Percentiles rank a stretch among this genome's conserved stretches.
phyloP scores from a whole-genome alignment of 2,329 filamentous ascomycete genomes.

The Epicoccum sorghinum region DNA sequence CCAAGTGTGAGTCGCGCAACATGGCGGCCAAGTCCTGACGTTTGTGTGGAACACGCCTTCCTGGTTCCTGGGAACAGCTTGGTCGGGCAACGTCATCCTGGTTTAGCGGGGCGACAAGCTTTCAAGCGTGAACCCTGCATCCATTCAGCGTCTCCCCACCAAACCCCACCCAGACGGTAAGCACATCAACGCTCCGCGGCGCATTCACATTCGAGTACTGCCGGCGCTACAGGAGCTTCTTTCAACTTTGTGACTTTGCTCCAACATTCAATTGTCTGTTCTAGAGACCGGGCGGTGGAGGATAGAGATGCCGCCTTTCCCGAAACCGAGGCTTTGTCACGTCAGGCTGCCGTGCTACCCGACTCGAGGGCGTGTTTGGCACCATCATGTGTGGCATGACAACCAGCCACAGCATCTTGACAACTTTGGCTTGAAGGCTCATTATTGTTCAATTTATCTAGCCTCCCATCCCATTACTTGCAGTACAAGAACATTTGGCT shows the following conservation, averaged over 20 bases:
- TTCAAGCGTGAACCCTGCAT: constrained; percentile 20
- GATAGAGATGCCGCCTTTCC: neutral
- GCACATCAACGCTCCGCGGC: too few species aligned
- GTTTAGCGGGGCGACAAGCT: constrained; percentile 18
- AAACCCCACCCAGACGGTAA: neutral
- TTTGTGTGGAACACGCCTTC: constrained; percentile 8
- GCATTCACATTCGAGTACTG: too few species aligned
- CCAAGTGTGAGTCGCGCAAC: constrained; percentile 11
- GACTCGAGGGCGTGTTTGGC: too few species aligned
- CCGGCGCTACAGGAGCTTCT: too few species aligned
- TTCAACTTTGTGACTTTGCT: too few species aligned
- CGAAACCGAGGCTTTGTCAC: constrained; percentile 3
- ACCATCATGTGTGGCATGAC: too few species aligned
- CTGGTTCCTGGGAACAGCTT: constrained; percentile 10
- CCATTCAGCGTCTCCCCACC: constrained; percentile 1
- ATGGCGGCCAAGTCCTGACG: constrained; percentile 12
- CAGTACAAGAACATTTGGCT: too few species aligned
- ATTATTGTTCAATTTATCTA: too few species aligned
- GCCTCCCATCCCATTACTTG: too few species aligned
- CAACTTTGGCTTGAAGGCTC: too few species aligned
- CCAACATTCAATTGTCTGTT: too few species aligned
- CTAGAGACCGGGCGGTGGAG: neutral
- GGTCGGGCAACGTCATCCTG: constrained; percentile 20
- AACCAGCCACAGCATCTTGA: too few species aligned
- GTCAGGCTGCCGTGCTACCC: constrained; percentile 15